Conservation (phyloP, 140 eudicot species). For the Anethum foeniculum region DNA sequence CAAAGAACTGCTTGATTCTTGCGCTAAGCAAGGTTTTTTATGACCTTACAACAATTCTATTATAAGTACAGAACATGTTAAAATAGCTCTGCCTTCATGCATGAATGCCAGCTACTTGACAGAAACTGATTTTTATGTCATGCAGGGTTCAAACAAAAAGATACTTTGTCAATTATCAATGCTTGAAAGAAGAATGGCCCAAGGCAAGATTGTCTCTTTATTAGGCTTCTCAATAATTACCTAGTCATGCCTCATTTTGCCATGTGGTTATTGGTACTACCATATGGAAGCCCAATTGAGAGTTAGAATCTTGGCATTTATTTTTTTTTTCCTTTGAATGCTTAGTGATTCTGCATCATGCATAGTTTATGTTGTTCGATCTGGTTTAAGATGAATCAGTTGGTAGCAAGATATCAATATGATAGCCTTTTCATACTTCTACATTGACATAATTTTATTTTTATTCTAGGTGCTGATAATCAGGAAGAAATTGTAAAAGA, state of each 20-base stretch:
- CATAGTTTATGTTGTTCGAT: not conserved
- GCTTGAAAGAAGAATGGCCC: slow-evolving; percentile 98
- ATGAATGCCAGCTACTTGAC: not conserved
- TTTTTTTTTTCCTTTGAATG: not conserved
- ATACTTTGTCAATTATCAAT: slow-evolving; percentile 89
- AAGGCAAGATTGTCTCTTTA: slow-evolving; percentile 38
- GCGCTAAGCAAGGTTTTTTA: slow-evolving; percentile 76
- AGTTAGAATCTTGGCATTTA: not conserved
- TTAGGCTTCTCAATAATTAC: not conserved
- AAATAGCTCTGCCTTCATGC: not conserved
- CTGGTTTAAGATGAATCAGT: not conserved
- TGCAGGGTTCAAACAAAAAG: slow-evolving; percentile 76
- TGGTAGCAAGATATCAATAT: not conserved
- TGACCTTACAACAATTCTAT: slow-evolving; percentile 1
- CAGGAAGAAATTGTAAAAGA: slow-evolving; percentile 67
- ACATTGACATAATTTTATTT: not conserved
- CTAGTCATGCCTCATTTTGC: slow-evolving; percentile 1
- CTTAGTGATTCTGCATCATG: not conserved
- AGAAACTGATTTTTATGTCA: not conserved
- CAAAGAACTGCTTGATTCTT: slow-evolving; percentile 71
- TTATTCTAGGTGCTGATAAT: slow-evolving; percentile 55
- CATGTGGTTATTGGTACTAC: not conserved
- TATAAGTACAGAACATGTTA: not conserved
- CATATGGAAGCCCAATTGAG: not conserved
- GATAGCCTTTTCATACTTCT: not conserved